These are phyloP conservation scores for Ajuga reptans DNA, from an alignment of 305 asterid genomes.

Conservation along the genomic window DNA sequence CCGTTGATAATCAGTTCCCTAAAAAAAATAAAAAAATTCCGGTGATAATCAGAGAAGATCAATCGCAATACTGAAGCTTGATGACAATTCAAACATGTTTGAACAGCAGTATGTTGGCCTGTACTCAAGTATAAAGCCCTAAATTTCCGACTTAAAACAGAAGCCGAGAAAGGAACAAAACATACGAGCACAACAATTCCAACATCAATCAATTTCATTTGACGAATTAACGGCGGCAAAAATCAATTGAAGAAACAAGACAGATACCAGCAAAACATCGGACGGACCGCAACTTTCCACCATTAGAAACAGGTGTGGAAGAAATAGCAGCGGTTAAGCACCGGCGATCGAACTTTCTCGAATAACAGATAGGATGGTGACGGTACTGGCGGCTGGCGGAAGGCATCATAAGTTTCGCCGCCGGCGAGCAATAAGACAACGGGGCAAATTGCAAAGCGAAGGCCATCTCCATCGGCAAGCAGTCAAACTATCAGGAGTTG, in stretches of 20 bases:
- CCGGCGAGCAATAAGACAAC: slow-evolving; percentile 1
- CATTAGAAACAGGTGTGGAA: background rate
- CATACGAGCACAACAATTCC: background rate
- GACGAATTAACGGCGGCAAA: background rate
- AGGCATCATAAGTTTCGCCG: background rate
- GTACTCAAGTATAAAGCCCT: background rate
- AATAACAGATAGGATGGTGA: background rate
- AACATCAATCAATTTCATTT: background rate
- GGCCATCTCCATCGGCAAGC: slow-evolving; percentile 24
- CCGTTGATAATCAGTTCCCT: too few relatives aligned
- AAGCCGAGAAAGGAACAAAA: background rate
- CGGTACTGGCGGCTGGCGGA: slow-evolving; percentile 1
- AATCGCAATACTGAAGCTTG: background rate
- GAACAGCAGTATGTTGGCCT: background rate
- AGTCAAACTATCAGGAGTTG: background rate
- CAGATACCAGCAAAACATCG: slow-evolving; percentile 32
- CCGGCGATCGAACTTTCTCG: background rate
- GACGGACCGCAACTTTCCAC: slow-evolving; percentile 21
- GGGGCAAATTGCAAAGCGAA: slow-evolving; percentile 15
- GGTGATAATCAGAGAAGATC: background rate
- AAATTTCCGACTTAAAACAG: background rate
- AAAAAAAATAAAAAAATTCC: too few relatives aligned
- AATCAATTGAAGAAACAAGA: background rate
- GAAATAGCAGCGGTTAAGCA: slow-evolving; percentile 16
- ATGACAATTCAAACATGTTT: background rate